These are phyloP conservation scores for Fomes fomentarius DNA, from an alignment of 1,284 basidiomycete species.

Conservation along the genomic window DNA sequence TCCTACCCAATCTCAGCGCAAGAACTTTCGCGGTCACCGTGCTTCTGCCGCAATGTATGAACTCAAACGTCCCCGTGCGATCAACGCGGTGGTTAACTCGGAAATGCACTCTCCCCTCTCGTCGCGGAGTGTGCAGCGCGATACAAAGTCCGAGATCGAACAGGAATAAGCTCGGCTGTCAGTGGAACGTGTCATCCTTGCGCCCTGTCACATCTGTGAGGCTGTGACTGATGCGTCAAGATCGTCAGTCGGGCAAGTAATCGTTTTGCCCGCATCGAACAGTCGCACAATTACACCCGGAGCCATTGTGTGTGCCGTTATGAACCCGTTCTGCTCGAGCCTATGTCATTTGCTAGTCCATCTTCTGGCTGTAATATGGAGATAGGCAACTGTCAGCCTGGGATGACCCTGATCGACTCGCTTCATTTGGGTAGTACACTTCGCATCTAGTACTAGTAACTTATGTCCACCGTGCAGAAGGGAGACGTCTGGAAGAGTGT, in stretches of 20 bases:
- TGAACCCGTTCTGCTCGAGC: too few relatives aligned
- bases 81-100: background rate
- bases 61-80: background rate
- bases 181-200: slow-evolving; percentile 6
- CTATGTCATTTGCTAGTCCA: too few relatives aligned
- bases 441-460: too few relatives aligned
- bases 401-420: too few relatives aligned
- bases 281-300: background rate
- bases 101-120: background rate
- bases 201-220: slow-evolving; percentile 16
- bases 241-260: slow-evolving; percentile 1
- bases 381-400: too few relatives aligned
- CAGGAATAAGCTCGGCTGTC: background rate
- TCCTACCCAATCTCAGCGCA: background rate
- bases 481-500: too few relatives aligned
- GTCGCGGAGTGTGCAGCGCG: background rate
- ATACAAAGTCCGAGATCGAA: background rate
- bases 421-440: too few relatives aligned
- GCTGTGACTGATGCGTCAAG: slow-evolving; percentile 13
- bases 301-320: background rate
- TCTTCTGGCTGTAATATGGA: too few relatives aligned
- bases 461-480: too few relatives aligned
- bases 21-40: background rate
- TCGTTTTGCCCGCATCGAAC: background rate
- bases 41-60: background rate